Evolutionary conservation across 148 eudicot genomes (phyloP).

Genomic region (Persicaria tinctoria): DNA sequence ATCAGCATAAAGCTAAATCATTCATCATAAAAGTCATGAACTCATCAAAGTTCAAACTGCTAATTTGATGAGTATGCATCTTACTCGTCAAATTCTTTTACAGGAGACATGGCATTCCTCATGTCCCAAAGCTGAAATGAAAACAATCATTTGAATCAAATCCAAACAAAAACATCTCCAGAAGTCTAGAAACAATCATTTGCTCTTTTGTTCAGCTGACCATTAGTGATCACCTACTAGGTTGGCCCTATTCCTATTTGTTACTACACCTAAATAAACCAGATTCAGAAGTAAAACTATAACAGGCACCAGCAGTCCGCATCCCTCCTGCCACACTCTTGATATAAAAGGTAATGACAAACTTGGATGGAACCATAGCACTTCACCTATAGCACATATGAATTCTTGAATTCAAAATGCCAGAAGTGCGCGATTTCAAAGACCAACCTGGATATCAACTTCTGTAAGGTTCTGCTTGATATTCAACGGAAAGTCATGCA

Average conservation of each 20-base stretch:
- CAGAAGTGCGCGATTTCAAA: not conserved
- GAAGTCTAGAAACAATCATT: not conserved
- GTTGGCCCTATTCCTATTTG: not conserved
- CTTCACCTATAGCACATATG: no score
- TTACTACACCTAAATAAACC: not conserved
- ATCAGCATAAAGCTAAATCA: no score
- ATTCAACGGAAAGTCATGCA: no score
- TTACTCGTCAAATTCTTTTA: conserved; percentile 83
- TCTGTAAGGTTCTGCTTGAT: not conserved
- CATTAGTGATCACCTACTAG: not conserved
- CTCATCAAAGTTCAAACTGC: no score
- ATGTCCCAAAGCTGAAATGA: conserved; percentile 87
- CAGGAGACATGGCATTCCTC: conserved; percentile 77
- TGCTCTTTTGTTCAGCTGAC: no score
- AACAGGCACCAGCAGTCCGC: not conserved
- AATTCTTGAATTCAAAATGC: not conserved
- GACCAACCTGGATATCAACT: no score
- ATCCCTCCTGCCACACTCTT: not conserved
- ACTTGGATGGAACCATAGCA: no score
- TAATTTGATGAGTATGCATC: no score
- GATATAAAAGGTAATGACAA: no score
- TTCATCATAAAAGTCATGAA: no score
- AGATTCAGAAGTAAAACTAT: not conserved
- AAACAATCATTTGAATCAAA: not conserved
- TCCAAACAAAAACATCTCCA: not conserved